phyloP scores from a whole-genome alignment of 805 yeast genomes.

The Schizosaccharomyces pombe region DNA sequence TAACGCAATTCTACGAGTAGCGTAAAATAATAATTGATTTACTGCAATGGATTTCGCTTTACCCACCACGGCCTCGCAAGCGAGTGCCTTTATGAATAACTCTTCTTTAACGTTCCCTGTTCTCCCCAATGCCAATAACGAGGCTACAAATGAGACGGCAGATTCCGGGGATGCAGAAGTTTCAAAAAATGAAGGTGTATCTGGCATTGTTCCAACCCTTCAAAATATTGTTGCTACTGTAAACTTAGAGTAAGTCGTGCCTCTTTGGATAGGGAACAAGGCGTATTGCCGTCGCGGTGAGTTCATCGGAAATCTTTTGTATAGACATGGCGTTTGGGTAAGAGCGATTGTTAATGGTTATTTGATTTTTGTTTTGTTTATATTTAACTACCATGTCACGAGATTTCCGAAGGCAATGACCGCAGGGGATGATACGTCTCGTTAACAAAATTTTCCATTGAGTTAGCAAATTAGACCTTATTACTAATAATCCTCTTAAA shows the following conservation, averaged over 20 bases:
- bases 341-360: too few relatives aligned
- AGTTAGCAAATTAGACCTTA: background rate
- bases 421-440: background rate
- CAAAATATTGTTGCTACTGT: conserved; percentile 92
- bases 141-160: conserved; percentile 2
- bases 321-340: background rate
- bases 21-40: background rate
- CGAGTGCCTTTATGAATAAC: conserved; percentile 46
- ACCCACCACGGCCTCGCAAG: conserved; percentile 59
- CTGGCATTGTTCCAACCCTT: conserved; percentile 88
- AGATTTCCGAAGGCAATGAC: background rate
- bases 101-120: conserved; percentile 37
- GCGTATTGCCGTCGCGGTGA: too few relatives aligned
- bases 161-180: conserved; percentile 11
- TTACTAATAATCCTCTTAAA: background rate
- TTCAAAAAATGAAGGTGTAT: conserved; percentile 20
- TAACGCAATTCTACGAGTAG: background rate
- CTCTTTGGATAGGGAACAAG: background rate
- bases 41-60: conserved; percentile 23
- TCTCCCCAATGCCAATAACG: conserved; percentile 21
- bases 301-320: background rate
- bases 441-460: background rate
- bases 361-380: too few relatives aligned
- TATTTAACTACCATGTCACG: too few relatives aligned
- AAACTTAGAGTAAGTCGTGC: conserved; percentile 35